Evolutionary conservation across 306 rosid species (phyloP), one percentile per base, ranked within the genome.

Genomic region (Dryas alaskensis): DNA sequence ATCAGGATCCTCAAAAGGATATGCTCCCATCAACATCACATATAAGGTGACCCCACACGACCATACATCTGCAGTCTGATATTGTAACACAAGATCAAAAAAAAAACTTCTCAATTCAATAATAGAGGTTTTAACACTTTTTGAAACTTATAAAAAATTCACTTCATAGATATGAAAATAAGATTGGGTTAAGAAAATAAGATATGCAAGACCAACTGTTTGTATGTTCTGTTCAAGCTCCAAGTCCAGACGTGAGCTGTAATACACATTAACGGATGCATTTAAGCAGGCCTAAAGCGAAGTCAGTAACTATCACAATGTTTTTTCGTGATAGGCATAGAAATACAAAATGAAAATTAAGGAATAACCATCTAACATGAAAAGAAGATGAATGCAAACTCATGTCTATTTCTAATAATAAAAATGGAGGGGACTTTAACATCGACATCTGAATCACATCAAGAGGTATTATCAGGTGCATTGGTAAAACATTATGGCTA

Each of bases 31-130:
- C 31, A 93, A 83, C 97, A 93, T 90, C 80, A 93, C 98, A 61
- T 87, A 93, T 66, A 93, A 88, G 85, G 97, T 90, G 53, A 90
- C 98, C 63, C 97, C 98, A 86, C 97, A 90, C 4, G 98, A 93
- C 98, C 98, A 93, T 45, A 93, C 97, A 90, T 90, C 98, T 65
- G 98, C 97, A 74, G 84, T 78, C 98, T 93, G 89, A 73, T 67
- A 74, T 50, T 76, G 53, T 57, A 81, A 74, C 25, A 73, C 49
- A 53, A 60, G 73, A 69, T 60, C 70, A 22, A 74, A 50, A 76
- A 10, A 77, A 58, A 72, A 57, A 57, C 14, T 45, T 43, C 40
- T 72, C 68, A 5, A 78, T 40, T 31, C 37, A 40, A 67, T 22
- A 53, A 62, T 17, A 52, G 7, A 10, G 40, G 4, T 10, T 47